Percentiles rank a stretch among this genome's conserved stretches.
Conservation (phyloP, 768 basidiomycete species). For the Cytidiella melzeri region DNA sequence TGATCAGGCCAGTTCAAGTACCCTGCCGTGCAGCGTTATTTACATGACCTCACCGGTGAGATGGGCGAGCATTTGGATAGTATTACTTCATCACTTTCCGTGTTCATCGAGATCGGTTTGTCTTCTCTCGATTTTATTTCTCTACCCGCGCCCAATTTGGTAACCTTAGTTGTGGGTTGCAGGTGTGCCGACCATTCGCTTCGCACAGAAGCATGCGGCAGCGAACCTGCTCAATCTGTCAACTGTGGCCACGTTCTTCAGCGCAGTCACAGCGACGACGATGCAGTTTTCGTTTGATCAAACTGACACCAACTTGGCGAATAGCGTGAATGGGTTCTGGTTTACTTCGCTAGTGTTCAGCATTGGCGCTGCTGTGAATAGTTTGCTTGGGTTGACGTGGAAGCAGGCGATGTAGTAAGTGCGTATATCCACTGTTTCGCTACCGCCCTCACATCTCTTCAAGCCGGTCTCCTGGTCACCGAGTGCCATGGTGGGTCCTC, state of each 20-base stretch:
- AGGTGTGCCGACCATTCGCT: conserved; percentile 73
- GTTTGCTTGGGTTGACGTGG: conserved; percentile 67
- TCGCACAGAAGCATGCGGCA: conserved; percentile 58
- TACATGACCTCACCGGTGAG: conserved; percentile 66
- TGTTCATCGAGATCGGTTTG: conserved; percentile 72
- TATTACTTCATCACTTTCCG: conserved; percentile 56
- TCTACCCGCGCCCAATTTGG: neutral
- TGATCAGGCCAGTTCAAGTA: conserved; percentile 59
- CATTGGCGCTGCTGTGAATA: conserved; percentile 70
- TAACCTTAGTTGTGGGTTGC: neutral
- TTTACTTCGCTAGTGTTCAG: conserved; percentile 70
- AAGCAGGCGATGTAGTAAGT: conserved; percentile 78
- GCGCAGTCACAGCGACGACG: conserved; percentile 67
- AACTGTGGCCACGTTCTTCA: conserved; percentile 73
- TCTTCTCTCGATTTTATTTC: conserved; percentile 9
- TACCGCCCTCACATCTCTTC: conserved; percentile 1
- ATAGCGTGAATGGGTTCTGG: conserved; percentile 66
- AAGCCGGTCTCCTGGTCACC: conserved; percentile 65
- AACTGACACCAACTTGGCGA: conserved; percentile 30
- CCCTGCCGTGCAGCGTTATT: conserved; percentile 63
- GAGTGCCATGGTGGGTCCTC: conserved; percentile 70
- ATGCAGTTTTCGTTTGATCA: conserved; percentile 58
- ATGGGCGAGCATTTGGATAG: conserved; percentile 68
- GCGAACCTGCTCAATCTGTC: conserved; percentile 65
- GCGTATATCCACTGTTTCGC: neutral